These are phyloP conservation scores for Verticillium albo-atrum DNA, from an alignment of 2,329 filamentous ascomycete genomes.

Conservation along the genomic window DNA sequence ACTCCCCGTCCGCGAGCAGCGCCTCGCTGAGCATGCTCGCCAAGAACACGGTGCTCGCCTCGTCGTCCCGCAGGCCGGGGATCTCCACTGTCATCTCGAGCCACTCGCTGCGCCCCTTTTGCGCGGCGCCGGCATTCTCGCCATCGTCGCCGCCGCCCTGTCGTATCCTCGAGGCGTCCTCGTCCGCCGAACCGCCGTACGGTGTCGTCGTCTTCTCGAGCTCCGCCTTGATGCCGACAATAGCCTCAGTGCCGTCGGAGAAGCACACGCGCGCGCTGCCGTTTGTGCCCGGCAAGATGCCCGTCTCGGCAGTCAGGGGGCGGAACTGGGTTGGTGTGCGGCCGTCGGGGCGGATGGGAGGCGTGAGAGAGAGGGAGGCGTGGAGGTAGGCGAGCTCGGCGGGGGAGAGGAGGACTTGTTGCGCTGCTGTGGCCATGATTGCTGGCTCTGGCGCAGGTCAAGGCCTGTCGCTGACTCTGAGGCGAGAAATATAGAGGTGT, in stretches of 20 bases:
- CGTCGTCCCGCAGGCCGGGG: constrained; percentile 85
- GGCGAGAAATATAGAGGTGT: neutral
- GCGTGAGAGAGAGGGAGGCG: constrained; percentile 72
- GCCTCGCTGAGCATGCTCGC: constrained; percentile 86
- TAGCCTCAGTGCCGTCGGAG: constrained; percentile 89
- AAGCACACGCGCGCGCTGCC: constrained; percentile 93
- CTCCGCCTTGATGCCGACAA: constrained; percentile 94
- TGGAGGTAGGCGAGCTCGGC: constrained; percentile 96
- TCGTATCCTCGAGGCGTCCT: neutral
- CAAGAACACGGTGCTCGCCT: constrained; percentile 82
- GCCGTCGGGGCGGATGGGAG: constrained; percentile 86
- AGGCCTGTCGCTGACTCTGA: neutral
- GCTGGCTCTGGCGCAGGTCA: neutral
- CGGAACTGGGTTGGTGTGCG: constrained; percentile 83
- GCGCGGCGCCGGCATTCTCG: constrained; percentile 33
- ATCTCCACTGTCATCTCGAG: constrained; percentile 90
- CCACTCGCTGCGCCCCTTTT: constrained; percentile 61
- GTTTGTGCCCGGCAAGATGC: constrained; percentile 83
- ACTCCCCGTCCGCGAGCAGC: constrained; percentile 66
- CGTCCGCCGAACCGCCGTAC: constrained; percentile 17
- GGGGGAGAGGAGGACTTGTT: constrained; percentile 77
- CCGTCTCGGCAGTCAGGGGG: constrained; percentile 82
- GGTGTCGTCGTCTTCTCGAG: constrained; percentile 64
- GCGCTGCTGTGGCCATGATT: constrained; percentile 54
- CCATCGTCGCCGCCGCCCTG: constrained; percentile 3